These are phyloP conservation scores for Sphaerobolus stellatus DNA, from an alignment of 1,284 basidiomycete genomes.

Conservation along the genomic window DNA sequence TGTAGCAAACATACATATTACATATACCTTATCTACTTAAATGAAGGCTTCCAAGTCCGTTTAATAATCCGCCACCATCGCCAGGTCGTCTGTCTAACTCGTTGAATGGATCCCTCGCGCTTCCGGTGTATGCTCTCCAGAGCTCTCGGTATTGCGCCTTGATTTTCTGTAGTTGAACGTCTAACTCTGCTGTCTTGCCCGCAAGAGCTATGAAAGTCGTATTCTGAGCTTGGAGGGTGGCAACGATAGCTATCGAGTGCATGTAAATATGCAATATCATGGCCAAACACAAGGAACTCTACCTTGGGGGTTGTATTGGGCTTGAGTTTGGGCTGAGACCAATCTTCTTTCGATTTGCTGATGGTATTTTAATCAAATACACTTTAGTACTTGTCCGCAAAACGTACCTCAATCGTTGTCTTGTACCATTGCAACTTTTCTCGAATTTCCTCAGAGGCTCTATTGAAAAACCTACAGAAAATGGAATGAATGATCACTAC, in stretches of 20 bases:
- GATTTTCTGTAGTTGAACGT: conserved; percentile 69
- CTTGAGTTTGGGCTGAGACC: conserved; percentile 58
- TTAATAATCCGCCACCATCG: conserved; percentile 40
- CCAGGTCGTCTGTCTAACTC: conserved; percentile 53
- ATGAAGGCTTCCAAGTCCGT: conserved; percentile 1
- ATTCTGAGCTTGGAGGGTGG: conserved; percentile 74
- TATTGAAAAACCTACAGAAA: conserved; percentile 62
- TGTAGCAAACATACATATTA: too few relatives aligned
- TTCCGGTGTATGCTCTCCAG: conserved; percentile 69
- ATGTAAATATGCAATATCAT: neutral
- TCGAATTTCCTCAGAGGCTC: conserved; percentile 69
- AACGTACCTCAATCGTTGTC: conserved; percentile 68
- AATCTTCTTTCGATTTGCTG: conserved; percentile 84
- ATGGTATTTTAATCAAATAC: neutral
- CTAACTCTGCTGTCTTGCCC: conserved; percentile 64
- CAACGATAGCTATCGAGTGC: conserved; percentile 54
- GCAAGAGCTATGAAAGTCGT: conserved; percentile 71
- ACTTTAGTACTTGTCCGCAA: neutral
- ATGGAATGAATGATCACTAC: neutral
- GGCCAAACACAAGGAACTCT: conserved; percentile 14
- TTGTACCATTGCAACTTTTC: conserved; percentile 75
- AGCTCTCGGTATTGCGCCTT: conserved; percentile 60
- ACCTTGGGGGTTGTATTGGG: conserved; percentile 76
- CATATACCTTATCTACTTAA: conserved; percentile 12
- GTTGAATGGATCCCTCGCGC: conserved; percentile 71